These are phyloP conservation scores for Globisporangium mamillatum DNA, from an alignment of 352 stramenopile genomes.

Conservation along the genomic window DNA sequence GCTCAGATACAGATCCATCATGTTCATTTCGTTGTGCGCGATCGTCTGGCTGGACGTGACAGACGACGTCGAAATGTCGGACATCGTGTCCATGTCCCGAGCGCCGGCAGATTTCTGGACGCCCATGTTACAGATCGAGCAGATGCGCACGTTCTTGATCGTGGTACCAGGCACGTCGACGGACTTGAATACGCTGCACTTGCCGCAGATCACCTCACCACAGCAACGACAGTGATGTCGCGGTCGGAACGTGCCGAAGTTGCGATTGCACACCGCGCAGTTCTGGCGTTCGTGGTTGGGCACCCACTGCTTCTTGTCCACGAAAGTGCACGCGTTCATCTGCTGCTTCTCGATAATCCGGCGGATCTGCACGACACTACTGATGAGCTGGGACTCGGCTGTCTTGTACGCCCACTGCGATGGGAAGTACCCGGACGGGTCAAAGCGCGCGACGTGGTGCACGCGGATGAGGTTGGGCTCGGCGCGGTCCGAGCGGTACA, in stretches of 20 bases:
- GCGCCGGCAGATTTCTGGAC: slow-evolving; percentile 53
- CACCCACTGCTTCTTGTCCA: slow-evolving; percentile 83
- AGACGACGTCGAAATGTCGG: slow-evolving; percentile 73
- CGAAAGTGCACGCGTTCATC: slow-evolving; percentile 82
- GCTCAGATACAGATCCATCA: slow-evolving; percentile 80
- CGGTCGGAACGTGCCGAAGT: slow-evolving; percentile 75
- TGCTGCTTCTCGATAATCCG: slow-evolving; percentile 85
- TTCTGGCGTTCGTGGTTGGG: slow-evolving; percentile 67
- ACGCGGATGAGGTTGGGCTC: slow-evolving; percentile 69
- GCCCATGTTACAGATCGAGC: slow-evolving; percentile 82
- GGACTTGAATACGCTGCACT: slow-evolving; percentile 81
- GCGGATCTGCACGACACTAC: slow-evolving; percentile 72
- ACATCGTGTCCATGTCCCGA: slow-evolving; percentile 50
- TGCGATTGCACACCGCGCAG: slow-evolving; percentile 71
- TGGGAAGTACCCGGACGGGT: slow-evolving; percentile 75
- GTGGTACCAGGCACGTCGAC: slow-evolving; percentile 79
- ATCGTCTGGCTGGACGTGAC: slow-evolving; percentile 78
- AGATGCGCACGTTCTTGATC: slow-evolving; percentile 83
- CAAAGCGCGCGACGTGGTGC: slow-evolving; percentile 76
- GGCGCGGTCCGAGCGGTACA: slow-evolving; percentile 73
- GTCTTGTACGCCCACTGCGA: slow-evolving; percentile 83
- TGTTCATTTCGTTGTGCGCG: slow-evolving; percentile 83
- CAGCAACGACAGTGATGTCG: slow-evolving; percentile 86
- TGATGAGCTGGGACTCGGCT: slow-evolving; percentile 76
- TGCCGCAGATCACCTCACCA: slow-evolving; percentile 86